Evolutionary conservation across 108 stramenopile species (phyloP).

Genomic region (Epithemia pelagica): DNA sequence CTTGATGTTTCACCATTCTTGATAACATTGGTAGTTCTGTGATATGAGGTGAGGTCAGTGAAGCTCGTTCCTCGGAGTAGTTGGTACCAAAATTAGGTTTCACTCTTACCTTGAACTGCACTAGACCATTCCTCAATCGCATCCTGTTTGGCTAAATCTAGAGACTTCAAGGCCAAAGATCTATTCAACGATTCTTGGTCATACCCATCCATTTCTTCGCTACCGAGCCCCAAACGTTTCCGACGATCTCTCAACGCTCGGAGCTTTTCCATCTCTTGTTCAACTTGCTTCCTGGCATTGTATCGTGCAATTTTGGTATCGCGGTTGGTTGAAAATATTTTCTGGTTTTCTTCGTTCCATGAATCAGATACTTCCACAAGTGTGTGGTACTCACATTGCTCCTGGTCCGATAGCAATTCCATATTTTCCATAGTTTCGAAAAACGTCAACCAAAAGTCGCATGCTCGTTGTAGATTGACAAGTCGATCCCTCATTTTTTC

Average conservation of each 20-base stretch:
- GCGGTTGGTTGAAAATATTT: slow-evolving; percentile 15
- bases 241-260: slow-evolving; percentile 42
- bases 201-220: slow-evolving; percentile 64
- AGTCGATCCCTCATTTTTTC: slow-evolving; percentile 27
- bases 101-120: slow-evolving; percentile 12
- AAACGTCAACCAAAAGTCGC: slow-evolving; percentile 47
- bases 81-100: neutral
- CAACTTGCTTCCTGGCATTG: slow-evolving; percentile 31
- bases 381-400: slow-evolving; percentile 38
- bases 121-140: slow-evolving; percentile 62
- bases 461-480: slow-evolving; percentile 29
- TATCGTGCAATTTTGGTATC: slow-evolving; percentile 64
- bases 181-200: slow-evolving; percentile 66
- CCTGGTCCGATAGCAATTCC: slow-evolving; percentile 33
- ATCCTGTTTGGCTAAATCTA: slow-evolving; percentile 38
- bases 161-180: slow-evolving; percentile 33
- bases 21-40: slow-evolving; percentile 71
- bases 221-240: slow-evolving; percentile 35
- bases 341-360: neutral
- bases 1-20: slow-evolving; percentile 29
- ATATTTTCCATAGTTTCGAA: slow-evolving; percentile 44
- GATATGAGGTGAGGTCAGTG: neutral
- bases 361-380: slow-evolving; percentile 29
- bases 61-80: neutral
- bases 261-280: slow-evolving; percentile 36